These are phyloP conservation scores for Mortierella alpina DNA, from an alignment of 192 early-diverging fungal species.

Conservation along the genomic window DNA sequence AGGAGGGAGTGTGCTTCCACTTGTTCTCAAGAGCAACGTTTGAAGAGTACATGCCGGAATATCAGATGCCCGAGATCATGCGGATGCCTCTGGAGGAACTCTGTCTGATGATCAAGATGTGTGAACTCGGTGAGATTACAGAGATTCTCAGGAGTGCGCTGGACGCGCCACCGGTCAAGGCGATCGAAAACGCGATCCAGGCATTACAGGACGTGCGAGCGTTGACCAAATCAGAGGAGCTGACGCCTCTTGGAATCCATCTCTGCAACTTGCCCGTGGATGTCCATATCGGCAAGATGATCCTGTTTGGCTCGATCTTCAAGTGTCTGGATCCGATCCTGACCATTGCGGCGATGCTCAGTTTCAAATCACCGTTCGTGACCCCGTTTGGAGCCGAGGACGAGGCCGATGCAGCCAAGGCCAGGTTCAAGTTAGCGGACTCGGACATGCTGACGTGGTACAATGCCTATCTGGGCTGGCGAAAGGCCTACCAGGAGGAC, in stretches of 20 bases:
- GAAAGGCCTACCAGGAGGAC: slow-evolving; percentile 30
- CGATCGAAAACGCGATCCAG: slow-evolving; percentile 69
- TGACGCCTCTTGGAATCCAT: slow-evolving; percentile 80
- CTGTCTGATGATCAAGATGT: slow-evolving; percentile 78
- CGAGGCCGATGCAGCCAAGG: slow-evolving; percentile 59
- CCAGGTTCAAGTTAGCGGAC: slow-evolving; percentile 53
- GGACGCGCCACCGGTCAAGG: slow-evolving; percentile 73
- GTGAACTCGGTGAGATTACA: slow-evolving; percentile 68
- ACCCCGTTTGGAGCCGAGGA: slow-evolving; percentile 64
- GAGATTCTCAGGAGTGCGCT: slow-evolving; percentile 68
- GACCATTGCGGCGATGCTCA: slow-evolving; percentile 76
- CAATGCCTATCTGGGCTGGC: slow-evolving; percentile 64
- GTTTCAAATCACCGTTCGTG: slow-evolving; percentile 67
- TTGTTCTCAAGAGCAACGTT: slow-evolving; percentile 67
- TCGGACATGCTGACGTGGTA: slow-evolving; percentile 66
- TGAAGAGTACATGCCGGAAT: slow-evolving; percentile 68
- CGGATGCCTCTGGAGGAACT: slow-evolving; percentile 87
- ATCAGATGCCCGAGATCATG: slow-evolving; percentile 83
- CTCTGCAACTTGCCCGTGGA: slow-evolving; percentile 81
- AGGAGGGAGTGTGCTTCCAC: slow-evolving; percentile 80
- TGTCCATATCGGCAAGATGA: slow-evolving; percentile 83
- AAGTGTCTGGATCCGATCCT: slow-evolving; percentile 80
- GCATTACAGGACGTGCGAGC: slow-evolving; percentile 67
- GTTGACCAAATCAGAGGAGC: slow-evolving; percentile 58
- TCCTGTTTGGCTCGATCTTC: slow-evolving; percentile 83